Evolutionary conservation across 2,329 filamentous ascomycete species (phyloP), one percentile per base, ranked within the genome.

Genomic region (Fusarium caatingaense): DNA sequence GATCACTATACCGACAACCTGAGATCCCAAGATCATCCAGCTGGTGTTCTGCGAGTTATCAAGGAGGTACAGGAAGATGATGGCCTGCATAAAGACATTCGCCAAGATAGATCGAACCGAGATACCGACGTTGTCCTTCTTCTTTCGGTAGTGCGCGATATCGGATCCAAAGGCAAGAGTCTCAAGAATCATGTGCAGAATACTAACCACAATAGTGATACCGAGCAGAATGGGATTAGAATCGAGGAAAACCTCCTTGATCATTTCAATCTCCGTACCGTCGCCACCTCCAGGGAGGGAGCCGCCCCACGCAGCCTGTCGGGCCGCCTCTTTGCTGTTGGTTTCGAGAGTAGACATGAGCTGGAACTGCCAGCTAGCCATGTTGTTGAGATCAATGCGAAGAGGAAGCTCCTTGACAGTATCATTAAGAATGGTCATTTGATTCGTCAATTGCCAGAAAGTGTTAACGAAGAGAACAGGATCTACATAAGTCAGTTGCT

Each of bases 51-150:
- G 94, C 72, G 94, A 97, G 84, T 99, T 98, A 83, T 99, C 96
- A 75, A 99, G 84, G 30, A 99, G 88, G 81, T 99, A 99, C 47
- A 99, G 86, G 87, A 99, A 97, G 80, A 99, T 98, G 77, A 98
- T 87, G 9, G 87, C 81, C 81, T 99, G 96, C 96, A 99, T 99
- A 80, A 98, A 94, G 67, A 98, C 94, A 77, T 98, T 99, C 78
- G 93, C 94, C 60, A 99, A 85, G 76, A 99, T 99, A 32, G 95
- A 97, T 60, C 96, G 93, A 64, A 99, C 92, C 2, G 94, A 98
- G 47, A 97, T 97, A 69, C 96, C 96, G 28, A 99, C 92, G 63
- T 97, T 96, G 83, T 98, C 97, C 86, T 99, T 99, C 91, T 99
- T 99, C 85, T 98, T 98, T 78, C 94, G 93, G 89, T 96, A 99